Base-by-base conservation (phyloP, 2,329 filamentous ascomycete species). In the Aspergillus eucalypticola region DNA sequence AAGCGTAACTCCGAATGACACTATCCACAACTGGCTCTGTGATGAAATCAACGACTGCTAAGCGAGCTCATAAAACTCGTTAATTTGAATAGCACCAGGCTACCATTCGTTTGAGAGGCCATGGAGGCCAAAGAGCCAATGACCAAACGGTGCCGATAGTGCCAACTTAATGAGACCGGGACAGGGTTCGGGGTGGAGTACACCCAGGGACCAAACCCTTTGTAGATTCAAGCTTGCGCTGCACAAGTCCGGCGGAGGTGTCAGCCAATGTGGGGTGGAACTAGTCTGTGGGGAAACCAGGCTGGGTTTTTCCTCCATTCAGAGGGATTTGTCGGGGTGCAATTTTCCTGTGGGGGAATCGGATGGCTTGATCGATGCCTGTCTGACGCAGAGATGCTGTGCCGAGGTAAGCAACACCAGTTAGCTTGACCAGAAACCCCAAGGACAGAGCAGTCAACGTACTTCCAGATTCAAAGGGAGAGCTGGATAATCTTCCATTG, bases 291-390 rank as follows among this genome's bases (percentile, higher is more conserved):
- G 46, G 46, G 46, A 29, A 27, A 10, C 46, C 27, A 50, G 27
- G 8, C 27, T 11, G 25, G 46, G 46, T 50, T 50, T 50, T 50
- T 50, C 46, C 46, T 50, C 46, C 46, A 50, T 50, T 50, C 46
- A 50, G 15, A 50, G 25, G 8, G 11, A n/a, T 50, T 50, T 8
- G 25, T 27, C 25, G 46, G 25, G 23, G 25, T 8, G 7, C 46
- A 50, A 32, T 50, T 50, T 50, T 32, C 25, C 46, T n/a, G 46
- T 50, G 46, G 25, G 41, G 32, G 41, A 44, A 44, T 44, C 41
- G 17, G 41, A 44, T 44, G 41, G 41, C 41, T 44, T 19, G 41
- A 44, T 13, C 11, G n/a, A 17, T 44, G 41, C 17, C n/a, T 44
- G 21, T 44, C 17, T 21, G 10, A 13, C 41, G 21, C 19, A 21